These are phyloP conservation scores for Ceratorhiza oryzae-sativae DNA, from an alignment of 1,284 basidiomycete species.

Conservation along the genomic window DNA sequence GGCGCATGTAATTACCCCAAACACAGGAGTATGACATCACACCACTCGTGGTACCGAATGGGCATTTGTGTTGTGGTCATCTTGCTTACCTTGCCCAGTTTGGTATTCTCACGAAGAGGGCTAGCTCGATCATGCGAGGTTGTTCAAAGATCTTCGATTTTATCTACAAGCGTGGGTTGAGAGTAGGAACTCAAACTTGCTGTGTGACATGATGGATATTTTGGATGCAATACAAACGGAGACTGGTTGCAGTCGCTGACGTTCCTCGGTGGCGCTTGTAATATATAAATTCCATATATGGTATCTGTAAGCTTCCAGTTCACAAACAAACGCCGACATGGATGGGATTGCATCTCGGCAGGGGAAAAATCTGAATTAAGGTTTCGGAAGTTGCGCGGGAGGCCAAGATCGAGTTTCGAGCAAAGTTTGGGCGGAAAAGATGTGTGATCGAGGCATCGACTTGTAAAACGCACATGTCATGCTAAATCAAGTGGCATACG, in stretches of 20 bases:
- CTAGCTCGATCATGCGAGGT: slow-evolving; percentile 1
- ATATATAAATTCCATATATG: neutral
- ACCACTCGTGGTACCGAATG: neutral
- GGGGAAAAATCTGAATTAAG: neutral
- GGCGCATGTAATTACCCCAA: no score
- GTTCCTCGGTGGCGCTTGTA: neutral
- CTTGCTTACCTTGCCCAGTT: neutral
- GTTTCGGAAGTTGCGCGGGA: neutral
- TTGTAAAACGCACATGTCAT: neutral
- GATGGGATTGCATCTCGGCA: no score
- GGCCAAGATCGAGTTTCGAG: neutral
- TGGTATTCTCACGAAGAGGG: slow-evolving; percentile 9
- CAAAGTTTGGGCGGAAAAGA: neutral
- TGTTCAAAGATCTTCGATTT: neutral
- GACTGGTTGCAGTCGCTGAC: no score
- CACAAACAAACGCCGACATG: slow-evolving; percentile 21
- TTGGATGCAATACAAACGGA: no score
- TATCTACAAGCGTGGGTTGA: neutral
- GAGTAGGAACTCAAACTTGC: neutral
- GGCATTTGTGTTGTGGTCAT: neutral
- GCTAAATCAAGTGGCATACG: neutral
- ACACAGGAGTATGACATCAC: no score
- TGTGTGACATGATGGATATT: no score
- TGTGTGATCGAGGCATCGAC: neutral
- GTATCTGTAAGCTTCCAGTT: neutral